phyloP scores from a whole-genome alignment of 371 early-diverging fungal species.

The Apophysomyces trapeziformis region DNA sequence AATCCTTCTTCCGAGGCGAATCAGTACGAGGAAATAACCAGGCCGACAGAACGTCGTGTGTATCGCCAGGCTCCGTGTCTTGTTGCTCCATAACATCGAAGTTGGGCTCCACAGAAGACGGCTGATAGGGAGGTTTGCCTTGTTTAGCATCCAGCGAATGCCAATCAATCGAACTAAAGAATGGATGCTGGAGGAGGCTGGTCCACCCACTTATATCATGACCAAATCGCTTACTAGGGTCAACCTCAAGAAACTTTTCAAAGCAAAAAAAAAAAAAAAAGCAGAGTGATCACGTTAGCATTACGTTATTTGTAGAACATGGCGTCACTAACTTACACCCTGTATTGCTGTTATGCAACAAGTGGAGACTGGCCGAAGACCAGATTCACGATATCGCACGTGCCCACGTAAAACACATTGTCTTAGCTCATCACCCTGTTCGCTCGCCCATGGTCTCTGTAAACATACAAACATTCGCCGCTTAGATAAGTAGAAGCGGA shows the following conservation, averaged over 20 bases:
- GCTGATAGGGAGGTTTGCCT: slow-evolving; percentile 51
- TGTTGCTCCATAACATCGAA: slow-evolving; percentile 80
- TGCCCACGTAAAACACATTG: slow-evolving; percentile 44
- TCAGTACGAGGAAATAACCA: slow-evolving; percentile 63
- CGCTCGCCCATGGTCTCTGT: slow-evolving; percentile 54
- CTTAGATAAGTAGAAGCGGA: too few species aligned
- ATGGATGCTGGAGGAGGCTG: slow-evolving; percentile 41
- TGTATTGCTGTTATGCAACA: slow-evolving; percentile 57
- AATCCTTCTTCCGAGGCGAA: slow-evolving; percentile 64
- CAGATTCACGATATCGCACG: slow-evolving; percentile 42
- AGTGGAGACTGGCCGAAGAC: slow-evolving; percentile 42
- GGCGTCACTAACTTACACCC: slow-evolving; percentile 37
- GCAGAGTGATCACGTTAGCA: neutral
- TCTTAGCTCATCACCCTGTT: slow-evolving; percentile 46
- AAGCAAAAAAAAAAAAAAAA: slow-evolving; percentile 10
- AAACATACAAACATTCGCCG: neutral
- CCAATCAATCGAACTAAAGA: slow-evolving; percentile 45
- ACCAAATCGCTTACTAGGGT: slow-evolving; percentile 49
- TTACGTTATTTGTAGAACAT: too few species aligned
- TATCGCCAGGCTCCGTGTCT: neutral
- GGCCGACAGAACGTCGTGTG: neutral
- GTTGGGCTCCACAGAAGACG: slow-evolving; percentile 60
- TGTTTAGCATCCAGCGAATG: slow-evolving; percentile 38
- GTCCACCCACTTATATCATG: slow-evolving; percentile 39
- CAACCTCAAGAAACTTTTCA: slow-evolving; percentile 35